Conservation (phyloP, 2,329 filamentous ascomycete species). For the Cladobotryum protrusum region DNA sequence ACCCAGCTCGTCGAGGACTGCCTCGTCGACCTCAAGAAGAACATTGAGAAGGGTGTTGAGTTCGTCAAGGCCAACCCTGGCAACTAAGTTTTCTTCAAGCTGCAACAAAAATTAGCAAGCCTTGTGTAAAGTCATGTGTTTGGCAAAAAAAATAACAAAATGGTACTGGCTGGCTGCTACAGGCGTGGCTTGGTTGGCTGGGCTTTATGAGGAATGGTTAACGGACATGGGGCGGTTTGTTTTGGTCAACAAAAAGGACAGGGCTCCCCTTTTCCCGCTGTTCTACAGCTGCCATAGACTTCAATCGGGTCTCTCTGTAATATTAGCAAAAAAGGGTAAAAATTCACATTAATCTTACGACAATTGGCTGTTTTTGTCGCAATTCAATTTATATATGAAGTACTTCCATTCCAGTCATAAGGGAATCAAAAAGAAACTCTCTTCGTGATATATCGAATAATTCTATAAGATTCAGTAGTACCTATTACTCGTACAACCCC, state of each 20-base stretch:
- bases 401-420: too few relatives aligned
- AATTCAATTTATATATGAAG: too few relatives aligned
- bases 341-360: slow-evolving; percentile 1
- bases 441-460: too few relatives aligned
- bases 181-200: slow-evolving; percentile 11
- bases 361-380: not conserved
- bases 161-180: slow-evolving; percentile 11
- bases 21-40: slow-evolving; percentile 81
- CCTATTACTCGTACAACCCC: not conserved
- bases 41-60: slow-evolving; percentile 83
- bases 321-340: slow-evolving; percentile 21
- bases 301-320: slow-evolving; percentile 28
- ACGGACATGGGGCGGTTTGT: slow-evolving; percentile 6
- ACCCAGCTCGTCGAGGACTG: slow-evolving; percentile 81
- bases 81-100: slow-evolving; percentile 39
- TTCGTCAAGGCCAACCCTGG: slow-evolving; percentile 56
- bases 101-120: not conserved
- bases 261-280: slow-evolving; percentile 16
- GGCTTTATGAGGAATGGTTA: slow-evolving; percentile 12
- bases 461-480: not conserved
- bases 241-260: slow-evolving; percentile 9
- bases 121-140: slow-evolving; percentile 2
- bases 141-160: slow-evolving; percentile 1
- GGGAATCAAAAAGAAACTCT: not conserved
- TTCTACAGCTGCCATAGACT: slow-evolving; percentile 29